A percentile compares a stretch with the other conserved stretches of the same genome.
These are phyloP conservation scores for Coniochaeta pulveracea DNA, from an alignment of 2,329 filamentous ascomycete genomes.

Conservation along the genomic window DNA sequence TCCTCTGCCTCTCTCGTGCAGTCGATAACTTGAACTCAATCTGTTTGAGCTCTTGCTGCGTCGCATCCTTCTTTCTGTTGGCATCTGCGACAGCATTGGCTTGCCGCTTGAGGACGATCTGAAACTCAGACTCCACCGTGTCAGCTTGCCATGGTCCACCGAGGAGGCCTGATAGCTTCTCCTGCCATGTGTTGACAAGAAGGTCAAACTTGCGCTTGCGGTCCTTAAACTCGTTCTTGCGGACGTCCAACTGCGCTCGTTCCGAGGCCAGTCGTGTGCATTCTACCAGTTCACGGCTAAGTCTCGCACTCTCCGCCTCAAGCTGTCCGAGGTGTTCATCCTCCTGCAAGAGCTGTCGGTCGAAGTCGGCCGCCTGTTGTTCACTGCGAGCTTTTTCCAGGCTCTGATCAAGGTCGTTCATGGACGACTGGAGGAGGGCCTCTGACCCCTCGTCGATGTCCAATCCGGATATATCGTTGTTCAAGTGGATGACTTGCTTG, in stretches of 20 bases:
- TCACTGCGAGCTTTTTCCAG: constrained; percentile 53
- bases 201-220: constrained; percentile 66
- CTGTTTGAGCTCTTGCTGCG: constrained; percentile 63
- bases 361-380: constrained; percentile 54
- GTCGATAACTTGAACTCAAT: constrained; percentile 62
- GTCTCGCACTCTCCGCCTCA: constrained; percentile 59
- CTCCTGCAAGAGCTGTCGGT: constrained; percentile 55
- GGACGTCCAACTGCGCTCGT: constrained; percentile 70
- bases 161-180: constrained; percentile 56
- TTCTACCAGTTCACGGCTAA: constrained; percentile 73
- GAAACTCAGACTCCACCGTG: constrained; percentile 60
- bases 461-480: constrained; percentile 60
- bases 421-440: constrained; percentile 62
- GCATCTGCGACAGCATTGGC: constrained; percentile 48
- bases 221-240: constrained; percentile 69
- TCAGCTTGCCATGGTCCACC: constrained; percentile 56
- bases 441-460: constrained; percentile 78
- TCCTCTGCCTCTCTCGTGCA: constrained; percentile 50
- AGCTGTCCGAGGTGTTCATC: constrained; percentile 55
- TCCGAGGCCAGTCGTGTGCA: constrained; percentile 73
- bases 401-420: constrained; percentile 55
- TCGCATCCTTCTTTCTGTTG: constrained; percentile 58
- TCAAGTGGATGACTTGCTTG: constrained; percentile 52
- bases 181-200: constrained; percentile 61
- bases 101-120: constrained; percentile 48